Conservation (phyloP, 2,329 filamentous ascomycete species). For the Diaporthe vexans region DNA sequence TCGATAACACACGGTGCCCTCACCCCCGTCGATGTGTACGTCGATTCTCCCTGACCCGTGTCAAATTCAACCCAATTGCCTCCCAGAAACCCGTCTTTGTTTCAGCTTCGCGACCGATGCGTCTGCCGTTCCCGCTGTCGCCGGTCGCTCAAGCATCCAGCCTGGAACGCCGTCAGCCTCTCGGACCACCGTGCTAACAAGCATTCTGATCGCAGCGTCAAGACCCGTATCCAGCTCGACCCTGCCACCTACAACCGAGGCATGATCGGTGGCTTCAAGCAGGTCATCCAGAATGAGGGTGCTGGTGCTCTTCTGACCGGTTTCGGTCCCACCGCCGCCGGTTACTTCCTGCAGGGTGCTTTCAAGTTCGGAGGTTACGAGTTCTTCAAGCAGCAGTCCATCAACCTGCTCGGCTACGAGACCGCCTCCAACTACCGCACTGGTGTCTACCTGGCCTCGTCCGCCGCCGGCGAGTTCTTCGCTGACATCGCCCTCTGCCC, state of each 20-base stretch:
- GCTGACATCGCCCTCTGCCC: constrained; percentile 89
- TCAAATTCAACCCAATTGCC: neutral
- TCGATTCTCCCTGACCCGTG: constrained; percentile 49
- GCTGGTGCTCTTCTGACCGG: constrained; percentile 88
- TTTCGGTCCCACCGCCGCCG: constrained; percentile 86
- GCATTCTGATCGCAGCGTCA: constrained; percentile 74
- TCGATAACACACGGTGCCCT: constrained; percentile 97
- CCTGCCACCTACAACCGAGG: constrained; percentile 90
- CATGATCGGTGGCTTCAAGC: constrained; percentile 86
- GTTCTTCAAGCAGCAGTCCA: constrained; percentile 94
- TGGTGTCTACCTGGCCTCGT: constrained; percentile 82
- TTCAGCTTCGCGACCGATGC: constrained; percentile 34
- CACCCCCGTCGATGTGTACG: constrained; percentile 99
- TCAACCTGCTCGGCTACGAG: constrained; percentile 84
- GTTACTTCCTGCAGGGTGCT: constrained; percentile 94
- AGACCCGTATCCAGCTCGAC: constrained; percentile 96
- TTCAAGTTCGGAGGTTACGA: constrained; percentile 97
- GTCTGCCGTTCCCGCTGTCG: neutral
- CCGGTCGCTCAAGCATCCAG: neutral
- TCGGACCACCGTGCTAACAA: constrained; percentile 27
- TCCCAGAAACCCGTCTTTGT: neutral
- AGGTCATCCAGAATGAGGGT: constrained; percentile 88
- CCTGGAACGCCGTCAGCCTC: constrained; percentile 11
- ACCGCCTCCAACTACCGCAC: constrained; percentile 84
- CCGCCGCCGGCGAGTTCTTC: constrained; percentile 76